Evolutionary conservation across 768 basidiomycete species (phyloP).

Genomic region (Amanita rubescens): DNA sequence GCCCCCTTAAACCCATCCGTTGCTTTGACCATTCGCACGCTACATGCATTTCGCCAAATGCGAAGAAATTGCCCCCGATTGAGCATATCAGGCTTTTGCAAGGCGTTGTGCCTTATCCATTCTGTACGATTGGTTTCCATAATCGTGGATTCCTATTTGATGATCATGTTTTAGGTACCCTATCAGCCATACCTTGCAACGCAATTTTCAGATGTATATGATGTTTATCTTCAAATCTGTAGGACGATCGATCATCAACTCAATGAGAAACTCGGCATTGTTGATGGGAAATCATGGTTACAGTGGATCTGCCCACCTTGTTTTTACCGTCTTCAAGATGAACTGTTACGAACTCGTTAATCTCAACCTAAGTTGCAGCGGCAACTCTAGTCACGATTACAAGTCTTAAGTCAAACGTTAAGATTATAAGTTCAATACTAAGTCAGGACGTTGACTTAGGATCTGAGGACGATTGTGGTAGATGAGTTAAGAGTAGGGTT

Average conservation of each 20-base stretch:
- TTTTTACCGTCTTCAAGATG: slow-evolving; percentile 17
- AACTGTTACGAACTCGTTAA: no score
- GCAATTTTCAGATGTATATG: slow-evolving; percentile 14
- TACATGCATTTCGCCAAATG: slow-evolving; percentile 8
- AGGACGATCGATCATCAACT: slow-evolving; percentile 7
- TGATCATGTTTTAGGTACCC: slow-evolving; percentile 1
- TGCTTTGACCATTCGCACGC: slow-evolving; percentile 6
- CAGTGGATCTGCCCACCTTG: slow-evolving; percentile 21
- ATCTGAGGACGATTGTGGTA: no score
- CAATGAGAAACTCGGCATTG: slow-evolving; percentile 10
- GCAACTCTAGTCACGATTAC: no score
- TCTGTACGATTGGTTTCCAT: slow-evolving; percentile 5
- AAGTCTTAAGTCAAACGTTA: no score
- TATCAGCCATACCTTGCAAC: slow-evolving; percentile 6
- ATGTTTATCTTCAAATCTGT: slow-evolving; percentile 14
- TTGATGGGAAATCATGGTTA: slow-evolving; percentile 15
- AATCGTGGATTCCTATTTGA: neutral
- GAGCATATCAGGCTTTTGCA: slow-evolving; percentile 10
- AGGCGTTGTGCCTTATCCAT: slow-evolving; percentile 12
- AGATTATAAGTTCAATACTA: no score
- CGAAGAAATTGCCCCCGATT: slow-evolving; percentile 11
- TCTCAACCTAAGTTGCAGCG: no score
- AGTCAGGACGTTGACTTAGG: no score
- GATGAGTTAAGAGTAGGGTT: no score
- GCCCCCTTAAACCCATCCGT: slow-evolving; percentile 7